These are phyloP conservation scores for Yamadazyma epiphylla DNA, from an alignment of 1,139 yeast species.

Conservation along the genomic window DNA sequence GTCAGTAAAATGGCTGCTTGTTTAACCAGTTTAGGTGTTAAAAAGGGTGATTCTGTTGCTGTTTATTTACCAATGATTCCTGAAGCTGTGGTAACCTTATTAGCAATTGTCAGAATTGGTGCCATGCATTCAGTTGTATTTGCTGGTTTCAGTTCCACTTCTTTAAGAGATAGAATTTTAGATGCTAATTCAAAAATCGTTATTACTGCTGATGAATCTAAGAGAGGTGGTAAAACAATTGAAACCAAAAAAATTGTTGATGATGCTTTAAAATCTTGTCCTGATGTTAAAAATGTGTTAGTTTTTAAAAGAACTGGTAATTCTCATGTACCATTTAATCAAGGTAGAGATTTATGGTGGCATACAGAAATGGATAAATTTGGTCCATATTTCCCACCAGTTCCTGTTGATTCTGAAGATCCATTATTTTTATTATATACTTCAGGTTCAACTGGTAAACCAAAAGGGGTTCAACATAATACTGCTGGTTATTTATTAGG, in stretches of 20 bases:
- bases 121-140: slow-evolving; percentile 95
- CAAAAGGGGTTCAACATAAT: slow-evolving; percentile 95
- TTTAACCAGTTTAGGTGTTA: slow-evolving; percentile 79
- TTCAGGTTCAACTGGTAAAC: slow-evolving; percentile 96
- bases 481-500: slow-evolving; percentile 94
- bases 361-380: slow-evolving; percentile 78
- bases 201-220: slow-evolving; percentile 94
- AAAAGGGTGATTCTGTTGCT: slow-evolving; percentile 94
- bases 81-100: slow-evolving; percentile 89
- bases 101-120: slow-evolving; percentile 93
- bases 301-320: slow-evolving; percentile 87
- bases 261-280: slow-evolving; percentile 80
- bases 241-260: slow-evolving; percentile 92
- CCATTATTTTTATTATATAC: slow-evolving; percentile 92
- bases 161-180: slow-evolving; percentile 83
- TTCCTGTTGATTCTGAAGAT: slow-evolving; percentile 85
- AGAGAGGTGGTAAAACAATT: slow-evolving; percentile 92
- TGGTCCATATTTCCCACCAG: slow-evolving; percentile 84
- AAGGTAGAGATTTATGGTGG: slow-evolving; percentile 94
- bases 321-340: slow-evolving; percentile 58
- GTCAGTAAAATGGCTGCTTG: slow-evolving; percentile 90
- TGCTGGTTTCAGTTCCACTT: slow-evolving; percentile 96
- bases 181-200: slow-evolving; percentile 88
- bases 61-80: slow-evolving; percentile 97
- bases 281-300: slow-evolving; percentile 75